These are phyloP conservation scores for Trichomonascaceae sp. DNA, from an alignment of 1,139 yeast species.

Conservation along the genomic window DNA sequence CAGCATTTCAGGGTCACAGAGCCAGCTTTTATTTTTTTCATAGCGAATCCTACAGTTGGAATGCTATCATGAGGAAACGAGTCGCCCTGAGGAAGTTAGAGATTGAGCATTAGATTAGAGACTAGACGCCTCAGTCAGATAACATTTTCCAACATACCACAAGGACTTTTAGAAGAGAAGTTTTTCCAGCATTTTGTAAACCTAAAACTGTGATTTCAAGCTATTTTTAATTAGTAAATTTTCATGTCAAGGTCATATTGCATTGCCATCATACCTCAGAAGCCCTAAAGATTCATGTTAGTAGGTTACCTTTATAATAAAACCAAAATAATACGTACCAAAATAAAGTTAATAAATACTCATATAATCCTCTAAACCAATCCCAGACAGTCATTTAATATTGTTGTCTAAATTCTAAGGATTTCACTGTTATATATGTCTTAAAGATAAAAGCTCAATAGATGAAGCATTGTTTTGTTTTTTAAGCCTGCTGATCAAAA, in stretches of 20 bases:
- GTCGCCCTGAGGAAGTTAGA: slow-evolving; percentile 26
- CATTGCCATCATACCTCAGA: slow-evolving; percentile 21
- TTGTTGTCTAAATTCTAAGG: background rate
- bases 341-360: slow-evolving; percentile 27
- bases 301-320: background rate
- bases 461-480: background rate
- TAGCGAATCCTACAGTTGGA: slow-evolving; percentile 38
- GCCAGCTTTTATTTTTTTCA: slow-evolving; percentile 35
- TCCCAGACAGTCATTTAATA: slow-evolving; percentile 21
- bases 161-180: slow-evolving; percentile 32
- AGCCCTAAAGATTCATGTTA: slow-evolving; percentile 17
- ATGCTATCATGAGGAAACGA: slow-evolving; percentile 34
- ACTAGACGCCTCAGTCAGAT: too few relatives aligned
- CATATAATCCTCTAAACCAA: slow-evolving; percentile 24
- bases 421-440: background rate
- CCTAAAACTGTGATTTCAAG: slow-evolving; percentile 36
- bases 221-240: slow-evolving; percentile 14
- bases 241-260: background rate
- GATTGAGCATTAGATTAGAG: too few relatives aligned
- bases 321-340: slow-evolving; percentile 22
- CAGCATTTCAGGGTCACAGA: slow-evolving; percentile 37
- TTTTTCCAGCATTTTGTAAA: slow-evolving; percentile 38
- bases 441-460: background rate
- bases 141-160: slow-evolving; percentile 16
- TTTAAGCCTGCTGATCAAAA: background rate